Conservation (phyloP, 306 rosid species). For the Trifolium fragiferum region DNA sequence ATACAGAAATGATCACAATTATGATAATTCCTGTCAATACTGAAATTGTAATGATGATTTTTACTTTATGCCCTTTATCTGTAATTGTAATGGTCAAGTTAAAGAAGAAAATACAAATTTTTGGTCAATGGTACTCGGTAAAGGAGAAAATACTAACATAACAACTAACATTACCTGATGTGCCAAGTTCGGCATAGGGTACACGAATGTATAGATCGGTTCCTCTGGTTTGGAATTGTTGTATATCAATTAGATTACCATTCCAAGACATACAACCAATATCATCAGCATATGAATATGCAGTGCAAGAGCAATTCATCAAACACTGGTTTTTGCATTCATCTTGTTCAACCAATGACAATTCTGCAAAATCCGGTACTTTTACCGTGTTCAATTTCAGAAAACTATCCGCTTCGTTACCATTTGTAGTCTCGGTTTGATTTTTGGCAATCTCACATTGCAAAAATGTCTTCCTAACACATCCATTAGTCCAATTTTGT, state of each 20-base stretch:
- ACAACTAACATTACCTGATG: not conserved
- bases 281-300: not conserved
- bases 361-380: slow-evolving; percentile 49
- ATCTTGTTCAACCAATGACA: not conserved
- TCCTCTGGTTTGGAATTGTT: slow-evolving; percentile 35
- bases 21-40: slow-evolving; percentile 28
- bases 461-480: slow-evolving; percentile 36
- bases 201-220: slow-evolving; percentile 39
- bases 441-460: slow-evolving; percentile 18
- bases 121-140: not conserved
- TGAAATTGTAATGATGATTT: slow-evolving; percentile 18
- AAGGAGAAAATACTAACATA: not conserved
- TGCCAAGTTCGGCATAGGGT: slow-evolving; percentile 38
- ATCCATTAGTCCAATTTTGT: slow-evolving; percentile 52
- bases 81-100: not conserved
- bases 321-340: slow-evolving; percentile 39
- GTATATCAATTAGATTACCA: slow-evolving; percentile 30
- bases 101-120: not conserved
- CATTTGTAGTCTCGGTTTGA: not conserved
- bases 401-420: slow-evolving; percentile 47
- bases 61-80: slow-evolving; percentile 10
- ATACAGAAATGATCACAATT: slow-evolving; percentile 22
- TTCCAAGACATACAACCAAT: slow-evolving; percentile 50
- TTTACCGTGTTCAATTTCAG: slow-evolving; percentile 38
- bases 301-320: slow-evolving; percentile 39